Percentiles rank a stretch among this genome's conserved stretches.
Evolutionary conservation across 805 yeast species (phyloP).

Genomic region (Teunomyces panamensis): DNA sequence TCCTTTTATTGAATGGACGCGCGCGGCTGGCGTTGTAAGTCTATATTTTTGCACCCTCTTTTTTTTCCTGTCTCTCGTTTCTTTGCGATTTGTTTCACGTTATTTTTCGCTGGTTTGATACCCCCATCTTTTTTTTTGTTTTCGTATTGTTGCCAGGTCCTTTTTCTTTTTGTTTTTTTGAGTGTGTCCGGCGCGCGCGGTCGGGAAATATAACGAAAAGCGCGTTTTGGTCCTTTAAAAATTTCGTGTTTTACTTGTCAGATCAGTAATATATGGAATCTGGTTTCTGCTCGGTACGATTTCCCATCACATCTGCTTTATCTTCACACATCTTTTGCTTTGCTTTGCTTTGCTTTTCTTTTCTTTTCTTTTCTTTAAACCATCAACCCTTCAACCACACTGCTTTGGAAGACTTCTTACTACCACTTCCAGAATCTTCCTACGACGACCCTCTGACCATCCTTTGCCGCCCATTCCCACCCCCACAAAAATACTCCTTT

Average conservation of each 20-base stretch:
- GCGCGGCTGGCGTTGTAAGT: too few species aligned
- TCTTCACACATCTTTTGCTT: background rate
- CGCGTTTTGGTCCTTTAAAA: constrained; percentile 1
- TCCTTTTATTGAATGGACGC: too few species aligned
- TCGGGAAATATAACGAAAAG: background rate
- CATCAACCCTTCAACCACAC: too few species aligned
- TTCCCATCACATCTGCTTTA: background rate
- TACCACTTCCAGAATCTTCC: background rate
- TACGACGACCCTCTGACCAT: too few species aligned
- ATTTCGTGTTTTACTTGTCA: constrained; percentile 1
- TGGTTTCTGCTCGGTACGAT: background rate
- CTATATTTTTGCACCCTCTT: background rate
- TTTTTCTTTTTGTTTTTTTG: background rate
- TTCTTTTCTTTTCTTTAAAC: too few species aligned
- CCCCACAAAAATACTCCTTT: background rate
- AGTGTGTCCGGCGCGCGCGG: background rate
- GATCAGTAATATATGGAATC: background rate
- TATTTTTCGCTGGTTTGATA: background rate
- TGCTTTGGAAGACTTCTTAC: background rate
- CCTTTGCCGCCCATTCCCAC: background rate
- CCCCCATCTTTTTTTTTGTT: background rate
- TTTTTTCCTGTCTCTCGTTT: background rate
- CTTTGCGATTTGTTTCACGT: background rate
- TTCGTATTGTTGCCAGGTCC: background rate
- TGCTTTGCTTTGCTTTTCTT: background rate